Percentiles rank a stretch among this genome's conserved stretches.
These are phyloP conservation scores for Hypoxylon sp. DNA, from an alignment of 2,329 filamentous ascomycete species.

Conservation along the genomic window DNA sequence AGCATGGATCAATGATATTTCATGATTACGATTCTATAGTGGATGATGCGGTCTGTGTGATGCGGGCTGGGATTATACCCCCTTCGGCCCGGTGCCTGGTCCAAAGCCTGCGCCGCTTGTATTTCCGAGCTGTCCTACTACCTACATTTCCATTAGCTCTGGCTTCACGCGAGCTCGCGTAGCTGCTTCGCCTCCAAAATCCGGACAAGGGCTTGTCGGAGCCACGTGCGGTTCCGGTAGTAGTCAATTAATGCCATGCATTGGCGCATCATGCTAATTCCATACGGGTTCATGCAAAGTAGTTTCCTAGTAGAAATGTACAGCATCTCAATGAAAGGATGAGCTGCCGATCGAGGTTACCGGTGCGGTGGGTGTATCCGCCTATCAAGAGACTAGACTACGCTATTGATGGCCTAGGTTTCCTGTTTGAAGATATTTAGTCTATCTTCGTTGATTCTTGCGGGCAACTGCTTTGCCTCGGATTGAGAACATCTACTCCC, in stretches of 20 bases:
- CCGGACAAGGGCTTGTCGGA: background rate
- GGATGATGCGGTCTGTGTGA: too few species aligned
- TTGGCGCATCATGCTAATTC: background rate
- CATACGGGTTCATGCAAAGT: background rate
- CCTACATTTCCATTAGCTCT: conserved; percentile 8
- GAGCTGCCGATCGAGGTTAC: conserved; percentile 13
- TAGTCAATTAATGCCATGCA: background rate
- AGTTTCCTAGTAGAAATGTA: background rate
- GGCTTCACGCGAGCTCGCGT: conserved; percentile 24
- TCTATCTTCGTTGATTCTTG: conserved; percentile 3
- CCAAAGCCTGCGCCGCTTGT: too few species aligned
- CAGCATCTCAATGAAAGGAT: conserved; percentile 4
- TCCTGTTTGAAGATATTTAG: conserved; percentile 7
- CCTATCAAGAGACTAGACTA: conserved; percentile 1
- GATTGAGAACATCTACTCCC: background rate
- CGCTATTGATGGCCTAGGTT: conserved; percentile 20
- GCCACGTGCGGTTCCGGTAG: conserved; percentile 27
- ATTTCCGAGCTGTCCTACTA: too few species aligned
- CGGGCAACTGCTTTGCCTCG: conserved; percentile 6
- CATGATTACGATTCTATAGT: too few species aligned
- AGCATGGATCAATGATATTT: too few species aligned
- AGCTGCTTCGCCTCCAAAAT: background rate
- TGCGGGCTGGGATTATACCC: too few species aligned
- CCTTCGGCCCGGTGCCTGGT: too few species aligned
- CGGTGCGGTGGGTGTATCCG: conserved; percentile 17